Evolutionary conservation across 83 land plant species (phyloP), one percentile per base, ranked within the genome.

Genomic region (Picea engelmannii): DNA sequence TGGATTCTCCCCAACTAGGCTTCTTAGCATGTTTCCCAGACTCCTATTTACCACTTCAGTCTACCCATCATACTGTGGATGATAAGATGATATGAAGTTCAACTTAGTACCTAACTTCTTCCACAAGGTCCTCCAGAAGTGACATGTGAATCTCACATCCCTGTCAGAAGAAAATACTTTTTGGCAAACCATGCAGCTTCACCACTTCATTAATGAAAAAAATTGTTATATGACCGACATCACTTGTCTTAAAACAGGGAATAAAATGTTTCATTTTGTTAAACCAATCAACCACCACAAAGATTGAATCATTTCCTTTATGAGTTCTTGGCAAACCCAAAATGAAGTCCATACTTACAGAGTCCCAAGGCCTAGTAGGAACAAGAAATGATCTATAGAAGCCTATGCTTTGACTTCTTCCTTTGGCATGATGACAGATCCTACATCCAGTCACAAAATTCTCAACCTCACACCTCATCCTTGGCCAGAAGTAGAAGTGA

Each of bases 231-330:
- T 77, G 64, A 6, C 81, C n/a, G 8, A 81, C 83, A 78, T 85
- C 80, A 58, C 4, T 6, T 0, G 76, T 85, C 62, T 82, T 82
- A 68, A 25, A 11, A 27, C 87, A 85, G 8, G 84, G 81, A 25
- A 85, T 49, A 70, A 82, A 85, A 66, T 82, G 84, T 44, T 78
- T 67, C 84, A 85, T 85, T 24, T 85, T 82, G 0, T 78, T 69
- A 25, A 82, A 85, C 44, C 81, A 0, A 71, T 82, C 87, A 60
- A 79, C 84, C 5, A 85, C 84, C n/a, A 82, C 84, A 49, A 82
- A 66, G 0, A 85, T 62, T 0, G 65, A 82, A 40, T 78, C 77
- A 27, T 81, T 81, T 5, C 76, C 73, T 35, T 80, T 65, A 24
- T 81, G 80, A 18, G 81, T 82, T 16, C 71, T 60, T 16, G 84